Evolutionary conservation across 805 yeast genomes (phyloP), one percentile per base, ranked within the genome.

Genomic region (Cyberlindnera samutprakarnensis): DNA sequence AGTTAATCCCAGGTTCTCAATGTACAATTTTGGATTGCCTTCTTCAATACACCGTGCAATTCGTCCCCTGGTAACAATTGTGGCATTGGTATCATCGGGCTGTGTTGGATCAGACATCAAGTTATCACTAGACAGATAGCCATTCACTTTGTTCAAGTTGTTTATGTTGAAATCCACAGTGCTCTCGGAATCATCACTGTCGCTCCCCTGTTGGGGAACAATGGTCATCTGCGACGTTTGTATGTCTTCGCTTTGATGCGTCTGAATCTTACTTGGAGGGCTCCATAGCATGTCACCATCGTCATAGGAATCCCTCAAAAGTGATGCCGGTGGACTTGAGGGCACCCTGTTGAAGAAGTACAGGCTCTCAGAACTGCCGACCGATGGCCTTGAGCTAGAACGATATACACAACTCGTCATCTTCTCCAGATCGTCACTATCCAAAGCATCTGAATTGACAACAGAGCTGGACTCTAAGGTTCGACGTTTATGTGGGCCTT

Each of bases 11-110:
- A 73, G 46, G 12, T 63, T 53, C 32, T 74, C 79, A 18, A 76
- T 44, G 34, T 64, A 53, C 3, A 76, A 56, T n/a, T 47, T 56
- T 2, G 72, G 60, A 7, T 48, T 40, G 6, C 64, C 62, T 26
- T 68, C 62, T 39, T 72, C 80, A 38, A 76, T 71, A 3, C 70
- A 57, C 4, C 54, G 49, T 10, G 66, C 53, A 12, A 75, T 63
- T 4, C 61, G 49, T 4, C 59, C 58, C 13, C 68, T 43, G 0
- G 76, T 76, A 5, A 25, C 28, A 9, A 35, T 30, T 2, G 23
- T 36, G 18, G 26, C 14, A 10, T 47, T 46, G 11, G 39, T 41
- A 12, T 31, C 28, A n/a, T 25, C 58, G 36, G 13, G 36, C 34
- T 18, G 31, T 7, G 32, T 33, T n/a, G 36, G 38, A 20, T 44